Base-by-base conservation (phyloP, 1,284 basidiomycete species). In the Pseudozyma flocculosa region DNA sequence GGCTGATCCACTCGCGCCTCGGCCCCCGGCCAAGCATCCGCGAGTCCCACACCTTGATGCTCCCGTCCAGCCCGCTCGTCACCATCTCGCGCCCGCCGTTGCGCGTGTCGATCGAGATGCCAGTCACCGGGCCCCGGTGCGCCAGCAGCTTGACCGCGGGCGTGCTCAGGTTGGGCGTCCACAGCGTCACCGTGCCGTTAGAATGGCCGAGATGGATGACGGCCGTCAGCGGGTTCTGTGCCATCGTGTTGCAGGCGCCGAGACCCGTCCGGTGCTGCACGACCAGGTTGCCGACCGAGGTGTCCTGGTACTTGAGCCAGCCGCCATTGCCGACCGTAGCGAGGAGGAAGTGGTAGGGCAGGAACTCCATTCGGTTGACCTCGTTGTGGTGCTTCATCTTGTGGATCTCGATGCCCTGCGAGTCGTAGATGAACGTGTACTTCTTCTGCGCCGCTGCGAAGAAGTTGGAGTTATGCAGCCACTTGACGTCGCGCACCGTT, bases 381-480 rank as follows among this genome's bases (percentile, higher is more conserved):
- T 97, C 94, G 53, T 95, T 85, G 75, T 96, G 93, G 3, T 81
- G 78, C 72, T 82, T 80, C 71, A 76, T 54, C 85, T 82, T 78
- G 74, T 98, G 94, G 9, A 99, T 80, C 79, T 98, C 95, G 22
- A 95, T 88, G 17, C 95, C 94, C 26, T 54, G 55, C 65, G 92
- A 86, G 80, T 98, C 95, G 75, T 98, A 97, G 54, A 98, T 92
- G 80, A 90, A 98, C 18, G 89, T 89, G 75, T 95, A 92, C 82
- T 93, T 91, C 79, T 92, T 91, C 79, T 98, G 94, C 0, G 94
- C 94, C 14, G 95, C 92, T 2, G 94, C 95, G 74, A 89, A 92
- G 80, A 88, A 90, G 0, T 87, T 87, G 50, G 94, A 88, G 72
- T 93, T 90, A 76, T 97, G 93, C 11, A 99, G 81, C 78, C 93